Base-by-base conservation (phyloP, 2,329 filamentous ascomycete species). In the Laburnicola sp. region DNA sequence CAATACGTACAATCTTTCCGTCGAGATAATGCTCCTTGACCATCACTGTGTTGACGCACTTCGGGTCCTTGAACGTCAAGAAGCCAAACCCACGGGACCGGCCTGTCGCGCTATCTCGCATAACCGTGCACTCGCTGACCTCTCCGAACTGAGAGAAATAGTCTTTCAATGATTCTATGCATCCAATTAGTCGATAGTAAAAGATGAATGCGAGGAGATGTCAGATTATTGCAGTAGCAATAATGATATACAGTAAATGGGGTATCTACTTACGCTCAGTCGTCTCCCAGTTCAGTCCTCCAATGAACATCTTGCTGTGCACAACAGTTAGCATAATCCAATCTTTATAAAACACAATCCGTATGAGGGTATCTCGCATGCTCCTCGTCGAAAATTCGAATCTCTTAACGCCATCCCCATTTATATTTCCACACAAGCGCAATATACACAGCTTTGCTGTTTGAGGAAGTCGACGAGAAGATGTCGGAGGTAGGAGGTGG, bases 131-230 rank as follows among this genome's bases (percentile, higher is more conserved):
- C 77, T 99, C 94, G 27, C 93, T 83, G 38, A 99, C 94, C 72
- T 99, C 94, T 54, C 94, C 94, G 71, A 96, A 99, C 65, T 97
- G 91, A 9, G 93, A 92, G 73, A 99, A 99, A 73, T 99, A 99
- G 59, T 97, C 89, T 62, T 91, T 89, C 26, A 99, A 82, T 6
- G 94, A 97, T 80, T 99, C 94, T 99, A 70, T 40, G 46, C 7
- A 32, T 22, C 36, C 11, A 26, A 46, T 58, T 38, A 55, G 45
- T 30, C n/a, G 26, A 42, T 30, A 6, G 21, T 21, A 43, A 23
- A 23, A 27, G n/a, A 30, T 7, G 43, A 30, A 11, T 6, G 28
- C 10, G 10, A 30, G 28, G 28, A 10, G 6, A 30, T 6, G 28
- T 6, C 28, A 11, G 9, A 28, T 30, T 50, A 30, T 43, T 39